Base-by-base conservation (phyloP, 345 rosid species). In the Linum usitatissimum region DNA sequence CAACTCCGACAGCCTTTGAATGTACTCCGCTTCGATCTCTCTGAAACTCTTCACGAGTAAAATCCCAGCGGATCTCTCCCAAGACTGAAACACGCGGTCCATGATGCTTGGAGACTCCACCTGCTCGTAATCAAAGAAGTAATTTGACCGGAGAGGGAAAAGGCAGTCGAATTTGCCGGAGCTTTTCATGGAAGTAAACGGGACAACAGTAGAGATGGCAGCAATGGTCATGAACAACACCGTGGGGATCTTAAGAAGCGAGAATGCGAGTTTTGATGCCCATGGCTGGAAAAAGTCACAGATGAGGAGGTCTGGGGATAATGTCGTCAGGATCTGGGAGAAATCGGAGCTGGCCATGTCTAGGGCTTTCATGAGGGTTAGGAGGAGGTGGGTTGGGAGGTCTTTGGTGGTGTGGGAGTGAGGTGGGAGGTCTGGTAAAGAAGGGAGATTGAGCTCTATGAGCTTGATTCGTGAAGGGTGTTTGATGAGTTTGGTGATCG, bases 391-490 rank as follows among this genome's bases (percentile, higher is more conserved):
- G 15, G 60, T 70, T 0, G 78, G 77, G 18, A 77, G 62, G 42
- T 72, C 78, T 18, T 75, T 79, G 59, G 84, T 73, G 14, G 84
- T 77, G 77, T 82, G 76, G 36, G 54, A 30, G 9, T 73, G 77
- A 19, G 80, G 80, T 62, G 86, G 84, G 64, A 82, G 80, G 1
- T 75, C 63, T 0, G 70, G 53, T 0, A 45, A 45, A 3, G 51
- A 45, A 10, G 76, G 78, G 23, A 80, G 79, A 17, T 62, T 66
- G 21, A 80, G 70, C 6, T 82, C 82, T 0, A 71, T 51, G 30
- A 82, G 62, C n/a, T 73, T 34, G 0, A 82, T 67, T 6, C 71
- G 73, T n/a, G 39, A n/a, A 6, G 72, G 68, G 13, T 45, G 17
- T 45, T 45, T 45, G 68, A 30, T 8, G 73, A 54, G 18, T 49